A percentile compares a stretch with the other conserved stretches of the same genome.
These are phyloP conservation scores for Aspergillus persii DNA, from an alignment of 2,329 filamentous ascomycete species.

Conservation along the genomic window DNA sequence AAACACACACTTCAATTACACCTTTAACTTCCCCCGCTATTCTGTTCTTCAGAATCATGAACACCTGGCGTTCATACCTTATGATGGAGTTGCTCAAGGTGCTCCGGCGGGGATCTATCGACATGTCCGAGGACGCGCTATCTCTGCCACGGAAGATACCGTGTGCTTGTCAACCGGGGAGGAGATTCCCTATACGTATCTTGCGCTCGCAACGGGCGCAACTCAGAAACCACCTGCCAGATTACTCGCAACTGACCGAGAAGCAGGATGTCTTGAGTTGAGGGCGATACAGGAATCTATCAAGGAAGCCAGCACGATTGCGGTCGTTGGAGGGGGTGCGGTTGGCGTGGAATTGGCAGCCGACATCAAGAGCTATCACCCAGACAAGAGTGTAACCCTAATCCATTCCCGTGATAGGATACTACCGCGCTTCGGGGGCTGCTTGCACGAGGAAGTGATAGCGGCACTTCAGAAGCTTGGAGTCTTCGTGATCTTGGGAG, in stretches of 20 bases:
- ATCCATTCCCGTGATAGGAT: constrained; percentile 1
- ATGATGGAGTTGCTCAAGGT: not conserved
- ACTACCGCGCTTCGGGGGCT: not conserved
- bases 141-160: not conserved
- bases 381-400: constrained; percentile 2
- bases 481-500: too few relatives aligned
- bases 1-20: constrained; percentile 8
- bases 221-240: not conserved
- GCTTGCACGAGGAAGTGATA: too few relatives aligned
- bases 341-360: constrained; percentile 7
- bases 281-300: not conserved
- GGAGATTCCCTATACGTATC: constrained; percentile 2
- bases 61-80: constrained; percentile 9
- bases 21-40: constrained; percentile 4
- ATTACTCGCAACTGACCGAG: not conserved
- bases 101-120: not conserved
- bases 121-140: not conserved
- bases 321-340: constrained; percentile 6
- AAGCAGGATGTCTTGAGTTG: not conserved
- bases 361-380: constrained; percentile 7
- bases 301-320: not conserved
- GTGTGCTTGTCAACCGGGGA: not conserved
- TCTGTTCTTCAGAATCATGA: not conserved
- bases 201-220: constrained; percentile 4
- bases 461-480: too few relatives aligned